Evolutionary conservation across 225 moss, liverwort and hornwort genomes (phyloP).

Genomic region (Anthoceros angustus): DNA sequence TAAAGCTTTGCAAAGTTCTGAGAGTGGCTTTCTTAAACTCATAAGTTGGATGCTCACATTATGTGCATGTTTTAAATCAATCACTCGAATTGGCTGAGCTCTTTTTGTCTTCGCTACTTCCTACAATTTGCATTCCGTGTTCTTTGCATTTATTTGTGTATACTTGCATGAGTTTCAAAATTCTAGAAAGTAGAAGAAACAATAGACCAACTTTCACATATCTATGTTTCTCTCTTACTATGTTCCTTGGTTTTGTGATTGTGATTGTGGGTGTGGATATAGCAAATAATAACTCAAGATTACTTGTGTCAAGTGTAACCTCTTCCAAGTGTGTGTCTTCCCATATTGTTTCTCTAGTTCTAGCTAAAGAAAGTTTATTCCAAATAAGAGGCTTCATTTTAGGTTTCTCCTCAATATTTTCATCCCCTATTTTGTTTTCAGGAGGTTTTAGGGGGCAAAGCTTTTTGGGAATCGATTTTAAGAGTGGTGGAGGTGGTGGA

Average conservation of each 20-base stretch:
- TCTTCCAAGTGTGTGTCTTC: conserved; percentile 42
- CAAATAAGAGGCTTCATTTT: conserved; percentile 81
- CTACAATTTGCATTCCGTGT: neutral
- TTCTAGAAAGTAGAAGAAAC: conserved; percentile 4
- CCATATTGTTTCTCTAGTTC: conserved; percentile 61
- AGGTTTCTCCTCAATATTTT: conserved; percentile 19
- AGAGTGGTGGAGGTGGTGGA: conserved; percentile 17
- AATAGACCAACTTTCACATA: neutral
- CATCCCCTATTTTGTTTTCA: neutral
- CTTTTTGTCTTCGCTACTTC: conserved; percentile 14
- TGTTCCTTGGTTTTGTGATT: conserved; percentile 13
- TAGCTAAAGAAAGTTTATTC: conserved; percentile 57
- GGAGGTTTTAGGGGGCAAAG: conserved; percentile 6
- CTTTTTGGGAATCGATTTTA: neutral
- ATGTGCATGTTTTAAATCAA: conserved; percentile 74
- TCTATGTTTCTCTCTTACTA: neutral
- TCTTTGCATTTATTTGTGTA: neutral
- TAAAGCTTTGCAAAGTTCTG: conserved; percentile 47
- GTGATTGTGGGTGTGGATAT: conserved; percentile 13
- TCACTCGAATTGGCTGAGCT: conserved; percentile 34
- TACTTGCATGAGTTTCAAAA: neutral
- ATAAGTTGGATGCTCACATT: conserved; percentile 68
- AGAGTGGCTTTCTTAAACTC: conserved; percentile 56
- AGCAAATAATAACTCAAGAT: conserved; percentile 65
- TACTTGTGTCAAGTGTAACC: conserved; percentile 64